Percentiles rank a stretch among this genome's conserved stretches.
phyloP scores from a whole-genome alignment of 2,329 filamentous ascomycete species.

The Fusarium scirpi region DNA sequence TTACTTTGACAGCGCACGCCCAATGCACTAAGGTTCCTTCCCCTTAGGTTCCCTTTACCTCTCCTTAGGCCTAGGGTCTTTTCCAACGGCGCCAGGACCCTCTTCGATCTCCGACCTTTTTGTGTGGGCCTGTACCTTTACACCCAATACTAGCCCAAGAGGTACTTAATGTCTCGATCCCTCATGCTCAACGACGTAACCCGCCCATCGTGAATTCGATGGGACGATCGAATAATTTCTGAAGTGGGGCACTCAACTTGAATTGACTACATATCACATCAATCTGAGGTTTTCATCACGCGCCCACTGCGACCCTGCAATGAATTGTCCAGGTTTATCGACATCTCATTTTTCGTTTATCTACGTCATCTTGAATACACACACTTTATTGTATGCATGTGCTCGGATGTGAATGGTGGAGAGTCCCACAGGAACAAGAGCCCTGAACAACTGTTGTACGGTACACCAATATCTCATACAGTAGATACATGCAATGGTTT shows the following conservation, averaged over 20 bases:
- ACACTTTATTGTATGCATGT: neutral
- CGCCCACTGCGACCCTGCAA: constrained; percentile 23
- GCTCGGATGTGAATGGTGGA: neutral
- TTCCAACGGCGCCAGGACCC: constrained; percentile 27
- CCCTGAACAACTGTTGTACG: neutral
- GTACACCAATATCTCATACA: constrained; percentile 4
- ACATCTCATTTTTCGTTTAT: neutral
- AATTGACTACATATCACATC: constrained; percentile 6
- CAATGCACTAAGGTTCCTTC: constrained; percentile 3
- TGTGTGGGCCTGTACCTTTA: constrained; percentile 7
- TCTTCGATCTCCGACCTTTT: constrained; percentile 3
- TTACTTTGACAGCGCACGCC: constrained; percentile 31
- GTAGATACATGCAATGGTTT: neutral
- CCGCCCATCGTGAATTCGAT: constrained; percentile 35
- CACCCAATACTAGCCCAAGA: neutral
- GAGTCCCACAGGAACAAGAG: neutral
- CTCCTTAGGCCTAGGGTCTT: neutral
- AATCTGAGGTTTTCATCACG: constrained; percentile 25
- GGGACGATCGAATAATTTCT: constrained; percentile 31
- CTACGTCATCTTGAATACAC: constrained; percentile 27
- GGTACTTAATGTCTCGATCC: constrained; percentile 27
- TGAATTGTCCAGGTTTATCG: constrained; percentile 22
- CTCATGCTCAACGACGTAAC: constrained; percentile 11
- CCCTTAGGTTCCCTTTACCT: neutral
- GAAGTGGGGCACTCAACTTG: constrained; percentile 7